These are phyloP conservation scores for Phyllostachys edulis DNA, from an alignment of 176 grass and related monocot genomes.

Conservation along the genomic window DNA sequence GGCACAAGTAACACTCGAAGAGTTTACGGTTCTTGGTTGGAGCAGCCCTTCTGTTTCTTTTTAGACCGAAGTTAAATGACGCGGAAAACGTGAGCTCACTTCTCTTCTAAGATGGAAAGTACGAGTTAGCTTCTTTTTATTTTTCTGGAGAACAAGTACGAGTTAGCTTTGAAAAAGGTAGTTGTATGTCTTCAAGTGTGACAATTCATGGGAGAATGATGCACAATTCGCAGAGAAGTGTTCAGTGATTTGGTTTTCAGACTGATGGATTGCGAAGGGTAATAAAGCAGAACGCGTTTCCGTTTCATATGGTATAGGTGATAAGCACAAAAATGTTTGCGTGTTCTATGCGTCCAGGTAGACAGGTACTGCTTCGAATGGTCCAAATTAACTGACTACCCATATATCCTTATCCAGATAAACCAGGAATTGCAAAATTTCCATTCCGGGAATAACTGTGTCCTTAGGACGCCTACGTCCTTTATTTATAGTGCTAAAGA, in stretches of 20 bases:
- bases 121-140: background rate
- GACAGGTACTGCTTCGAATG: background rate
- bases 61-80: no score
- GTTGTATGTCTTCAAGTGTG: background rate
- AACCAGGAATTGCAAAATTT: no score
- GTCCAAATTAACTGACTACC: background rate
- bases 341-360: background rate
- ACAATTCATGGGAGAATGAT: background rate
- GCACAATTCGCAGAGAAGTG: background rate
- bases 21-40: background rate
- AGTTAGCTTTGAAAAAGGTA: background rate
- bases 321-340: background rate
- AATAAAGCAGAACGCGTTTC: background rate
- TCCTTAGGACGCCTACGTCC: no score
- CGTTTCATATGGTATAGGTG: background rate
- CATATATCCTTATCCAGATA: no score
- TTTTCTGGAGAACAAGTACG: background rate
- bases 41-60: background rate
- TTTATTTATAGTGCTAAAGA: no score
- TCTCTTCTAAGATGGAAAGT: background rate
- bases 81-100: background rate
- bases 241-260: background rate
- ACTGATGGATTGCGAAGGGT: background rate
- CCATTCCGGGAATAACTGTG: no score
- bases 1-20: background rate